Evolutionary conservation across 345 rosid genomes (phyloP).

Genomic region (Arabidopsis arenosa): DNA sequence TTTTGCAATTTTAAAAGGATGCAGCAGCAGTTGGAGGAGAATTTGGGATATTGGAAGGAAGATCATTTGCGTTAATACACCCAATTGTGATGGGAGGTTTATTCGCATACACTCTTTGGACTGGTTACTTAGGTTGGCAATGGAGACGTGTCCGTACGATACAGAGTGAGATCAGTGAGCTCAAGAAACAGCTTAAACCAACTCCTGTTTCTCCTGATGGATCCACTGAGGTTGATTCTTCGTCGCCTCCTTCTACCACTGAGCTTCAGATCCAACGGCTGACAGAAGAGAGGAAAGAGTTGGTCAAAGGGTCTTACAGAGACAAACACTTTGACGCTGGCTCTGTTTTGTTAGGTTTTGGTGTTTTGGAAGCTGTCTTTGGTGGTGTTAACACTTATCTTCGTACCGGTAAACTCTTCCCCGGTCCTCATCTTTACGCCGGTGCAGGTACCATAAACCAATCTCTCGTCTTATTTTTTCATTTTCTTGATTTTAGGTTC

Average conservation of each 20-base stretch:
- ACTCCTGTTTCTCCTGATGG: constrained; percentile 71
- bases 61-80: constrained; percentile 72
- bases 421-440: constrained; percentile 96
- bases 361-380: constrained; percentile 74
- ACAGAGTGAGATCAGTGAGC: constrained; percentile 68
- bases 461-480: neutral
- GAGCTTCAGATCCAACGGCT: constrained; percentile 66
- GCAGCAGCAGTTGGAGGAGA: constrained; percentile 80
- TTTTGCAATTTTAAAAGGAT: constrained; percentile 51
- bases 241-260: constrained; percentile 55
- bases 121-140: constrained; percentile 92
- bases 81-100: constrained; percentile 72
- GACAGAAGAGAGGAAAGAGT: constrained; percentile 61
- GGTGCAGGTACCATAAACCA: constrained; percentile 65
- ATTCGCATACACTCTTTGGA: constrained; percentile 66
- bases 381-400: constrained; percentile 90
- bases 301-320: constrained; percentile 51
- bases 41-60: constrained; percentile 87
- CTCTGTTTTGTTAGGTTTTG: constrained; percentile 79
- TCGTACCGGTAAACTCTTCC: constrained; percentile 89
- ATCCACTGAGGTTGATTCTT: constrained; percentile 50
- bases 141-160: constrained; percentile 90
- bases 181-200: constrained; percentile 78
- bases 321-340: constrained; percentile 89
- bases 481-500: neutral